These are phyloP conservation scores for Monosporascus sp. DNA, from an alignment of 2,329 filamentous ascomycete species.

Conservation along the genomic window DNA sequence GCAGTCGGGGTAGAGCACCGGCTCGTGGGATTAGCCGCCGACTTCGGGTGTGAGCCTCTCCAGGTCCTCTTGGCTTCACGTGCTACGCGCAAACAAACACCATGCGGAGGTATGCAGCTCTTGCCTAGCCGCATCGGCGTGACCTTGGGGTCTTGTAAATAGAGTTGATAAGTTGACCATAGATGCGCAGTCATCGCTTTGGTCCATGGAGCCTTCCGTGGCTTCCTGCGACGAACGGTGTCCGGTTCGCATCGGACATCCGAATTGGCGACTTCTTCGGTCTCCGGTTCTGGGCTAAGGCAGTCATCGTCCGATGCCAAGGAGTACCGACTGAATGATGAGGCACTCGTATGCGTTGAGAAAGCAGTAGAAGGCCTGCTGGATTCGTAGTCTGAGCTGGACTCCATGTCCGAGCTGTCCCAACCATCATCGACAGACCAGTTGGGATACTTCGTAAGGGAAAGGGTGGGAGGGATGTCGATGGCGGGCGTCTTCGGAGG, in stretches of 20 bases:
- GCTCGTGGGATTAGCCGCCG: conserved; percentile 34
- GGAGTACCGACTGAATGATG: conserved; percentile 52
- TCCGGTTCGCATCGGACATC: conserved; percentile 5
- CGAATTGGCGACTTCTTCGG: conserved; percentile 23
- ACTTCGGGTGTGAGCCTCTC: conserved; percentile 51
- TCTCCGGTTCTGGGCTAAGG: conserved; percentile 44
- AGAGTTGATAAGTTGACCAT: conserved; percentile 60
- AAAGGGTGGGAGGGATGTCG: conserved; percentile 36
- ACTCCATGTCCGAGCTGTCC: conserved; percentile 47
- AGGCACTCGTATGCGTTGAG: conserved; percentile 53
- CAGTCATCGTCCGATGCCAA: conserved; percentile 51
- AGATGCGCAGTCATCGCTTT: conserved; percentile 60
- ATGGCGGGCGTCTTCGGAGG: conserved; percentile 56
- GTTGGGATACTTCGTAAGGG: conserved; percentile 47
- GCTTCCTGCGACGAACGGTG: conserved; percentile 18
- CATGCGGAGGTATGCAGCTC: conserved; percentile 58
- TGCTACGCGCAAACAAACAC: conserved; percentile 60
- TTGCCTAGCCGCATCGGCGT: conserved; percentile 61
- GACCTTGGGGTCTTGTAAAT: conserved; percentile 61
- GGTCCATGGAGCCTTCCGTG: conserved; percentile 55
- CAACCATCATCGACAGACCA: conserved; percentile 54
- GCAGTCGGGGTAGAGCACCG: conserved; percentile 52
- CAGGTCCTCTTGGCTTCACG: conserved; percentile 61
- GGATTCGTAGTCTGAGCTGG: conserved; percentile 53
- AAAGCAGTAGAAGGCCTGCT: conserved; percentile 55